These are phyloP conservation scores for Leccinum ochraceum DNA, from an alignment of 768 basidiomycete genomes.

Conservation along the genomic window DNA sequence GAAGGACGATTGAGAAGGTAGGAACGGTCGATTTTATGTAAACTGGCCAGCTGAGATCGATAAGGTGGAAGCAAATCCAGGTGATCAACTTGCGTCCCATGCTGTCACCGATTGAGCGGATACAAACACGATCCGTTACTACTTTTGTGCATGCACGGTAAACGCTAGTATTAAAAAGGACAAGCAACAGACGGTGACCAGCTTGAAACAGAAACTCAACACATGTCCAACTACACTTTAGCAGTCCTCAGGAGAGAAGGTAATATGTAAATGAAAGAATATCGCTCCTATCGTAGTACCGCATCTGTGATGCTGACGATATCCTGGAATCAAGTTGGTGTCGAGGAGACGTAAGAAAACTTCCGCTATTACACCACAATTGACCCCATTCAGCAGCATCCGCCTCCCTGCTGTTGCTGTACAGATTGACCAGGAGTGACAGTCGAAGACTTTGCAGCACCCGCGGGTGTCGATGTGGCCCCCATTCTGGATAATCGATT, in stretches of 20 bases:
- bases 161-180: conserved; percentile 23
- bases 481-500: conserved; percentile 63
- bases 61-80: no score
- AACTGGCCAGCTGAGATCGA: no score
- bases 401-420: conserved; percentile 66
- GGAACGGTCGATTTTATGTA: no score
- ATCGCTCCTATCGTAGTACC: conserved; percentile 33
- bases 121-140: no score
- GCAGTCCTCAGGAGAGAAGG: conserved; percentile 31
- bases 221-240: conserved; percentile 27
- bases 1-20: no score
- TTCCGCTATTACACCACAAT: conserved; percentile 19
- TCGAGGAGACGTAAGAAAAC: conserved; percentile 17
- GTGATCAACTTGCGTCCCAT: no score
- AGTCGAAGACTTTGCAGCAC: conserved; percentile 78
- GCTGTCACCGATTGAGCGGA: no score
- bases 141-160: not conserved
- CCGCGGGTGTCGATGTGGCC: conserved; percentile 71
- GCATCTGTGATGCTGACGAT: conserved; percentile 30
- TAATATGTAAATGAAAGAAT: conserved; percentile 36
- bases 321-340: conserved; percentile 21
- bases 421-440: conserved; percentile 85
- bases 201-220: conserved; percentile 28
- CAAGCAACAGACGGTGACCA: conserved; percentile 26
- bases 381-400: conserved; percentile 69